phyloP scores from a whole-genome alignment of 352 stramenopile species.

The Phytophthora macrochlamydospora region DNA sequence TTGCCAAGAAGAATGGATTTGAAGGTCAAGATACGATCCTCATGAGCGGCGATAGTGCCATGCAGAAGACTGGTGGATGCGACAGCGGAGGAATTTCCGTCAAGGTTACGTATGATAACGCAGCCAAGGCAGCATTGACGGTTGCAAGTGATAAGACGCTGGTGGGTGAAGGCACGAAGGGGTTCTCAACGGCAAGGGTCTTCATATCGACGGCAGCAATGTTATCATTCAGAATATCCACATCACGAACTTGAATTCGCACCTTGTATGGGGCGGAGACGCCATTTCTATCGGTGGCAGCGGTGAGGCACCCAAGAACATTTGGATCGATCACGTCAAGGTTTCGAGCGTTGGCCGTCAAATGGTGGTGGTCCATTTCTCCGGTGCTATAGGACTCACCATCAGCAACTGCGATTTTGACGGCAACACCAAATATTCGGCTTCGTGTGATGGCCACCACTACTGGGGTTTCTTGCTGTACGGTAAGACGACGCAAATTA shows the following conservation, averaged over 20 bases:
- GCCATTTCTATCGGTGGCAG: slow-evolving; percentile 24
- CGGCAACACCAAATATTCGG: slow-evolving; percentile 41
- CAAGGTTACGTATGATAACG: slow-evolving; percentile 32
- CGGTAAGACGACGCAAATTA: slow-evolving; percentile 30
- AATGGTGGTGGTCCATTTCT: slow-evolving; percentile 25
- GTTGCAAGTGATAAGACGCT: slow-evolving; percentile 35
- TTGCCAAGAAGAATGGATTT: slow-evolving; percentile 46
- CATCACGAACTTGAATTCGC: slow-evolving; percentile 41
- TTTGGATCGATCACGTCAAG: slow-evolving; percentile 44
- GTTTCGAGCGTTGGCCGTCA: slow-evolving; percentile 28
- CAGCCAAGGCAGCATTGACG: slow-evolving; percentile 13
- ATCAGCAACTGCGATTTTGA: slow-evolving; percentile 49
- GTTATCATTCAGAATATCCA: slow-evolving; percentile 46
- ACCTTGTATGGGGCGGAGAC: slow-evolving; percentile 28
- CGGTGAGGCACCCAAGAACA: slow-evolving; percentile 10
- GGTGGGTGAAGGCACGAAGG: slow-evolving; percentile 27
- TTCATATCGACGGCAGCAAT: slow-evolving; percentile 28
- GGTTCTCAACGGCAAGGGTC: slow-evolving; percentile 38
- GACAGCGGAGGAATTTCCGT: slow-evolving; percentile 14
- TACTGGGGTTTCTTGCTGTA: slow-evolving; percentile 46
- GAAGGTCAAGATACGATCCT: slow-evolving; percentile 46
- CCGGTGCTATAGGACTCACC: slow-evolving; percentile 10
- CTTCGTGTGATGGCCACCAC: slow-evolving; percentile 54
- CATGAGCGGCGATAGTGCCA: slow-evolving; percentile 11
- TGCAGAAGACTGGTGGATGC: slow-evolving; percentile 34